A percentile compares a stretch with the other conserved stretches of the same genome.
Evolutionary conservation across 768 basidiomycete species (phyloP).

Genomic region (Hericium rajendrae): DNA sequence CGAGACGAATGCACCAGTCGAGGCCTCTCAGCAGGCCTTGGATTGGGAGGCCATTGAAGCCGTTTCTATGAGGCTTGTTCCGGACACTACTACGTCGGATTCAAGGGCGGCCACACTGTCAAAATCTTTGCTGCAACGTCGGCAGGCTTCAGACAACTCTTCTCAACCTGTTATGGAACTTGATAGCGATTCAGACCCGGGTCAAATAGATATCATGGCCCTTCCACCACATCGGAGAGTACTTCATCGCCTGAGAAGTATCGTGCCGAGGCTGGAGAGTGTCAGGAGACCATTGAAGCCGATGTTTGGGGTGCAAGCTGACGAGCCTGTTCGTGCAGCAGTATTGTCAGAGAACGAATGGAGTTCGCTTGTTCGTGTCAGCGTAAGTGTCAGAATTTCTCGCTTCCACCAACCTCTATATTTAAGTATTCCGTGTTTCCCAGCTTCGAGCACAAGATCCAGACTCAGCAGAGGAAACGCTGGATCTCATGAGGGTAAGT

Average conservation of each 20-base stretch:
- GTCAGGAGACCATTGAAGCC: constrained; percentile 5
- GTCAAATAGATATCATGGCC: background rate
- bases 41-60: constrained; percentile 20
- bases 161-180: background rate
- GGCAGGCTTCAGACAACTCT: background rate
- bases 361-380: constrained; percentile 41
- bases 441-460: constrained; percentile 42
- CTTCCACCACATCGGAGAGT: background rate
- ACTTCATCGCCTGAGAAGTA: constrained; percentile 6
- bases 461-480: constrained; percentile 35
- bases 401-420: background rate
- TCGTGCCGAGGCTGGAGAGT: background rate
- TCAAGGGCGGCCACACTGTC: background rate
- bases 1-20: constrained; percentile 3
- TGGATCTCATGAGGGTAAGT: constrained; percentile 45
- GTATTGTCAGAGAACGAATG: constrained; percentile 45
- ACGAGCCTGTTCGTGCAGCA: constrained; percentile 28
- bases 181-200: background rate
- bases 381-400: constrained; percentile 26
- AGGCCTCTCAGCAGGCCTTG: background rate
- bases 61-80: too few species aligned
- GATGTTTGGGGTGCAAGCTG: background rate
- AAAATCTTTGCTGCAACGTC: background rate
- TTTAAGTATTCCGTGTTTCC: background rate
- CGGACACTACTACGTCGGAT: background rate